A percentile compares a stretch with the other conserved stretches of the same genome.
phyloP scores from a whole-genome alignment of 2,329 filamentous ascomycete genomes.

The Nannizzia gypsea region DNA sequence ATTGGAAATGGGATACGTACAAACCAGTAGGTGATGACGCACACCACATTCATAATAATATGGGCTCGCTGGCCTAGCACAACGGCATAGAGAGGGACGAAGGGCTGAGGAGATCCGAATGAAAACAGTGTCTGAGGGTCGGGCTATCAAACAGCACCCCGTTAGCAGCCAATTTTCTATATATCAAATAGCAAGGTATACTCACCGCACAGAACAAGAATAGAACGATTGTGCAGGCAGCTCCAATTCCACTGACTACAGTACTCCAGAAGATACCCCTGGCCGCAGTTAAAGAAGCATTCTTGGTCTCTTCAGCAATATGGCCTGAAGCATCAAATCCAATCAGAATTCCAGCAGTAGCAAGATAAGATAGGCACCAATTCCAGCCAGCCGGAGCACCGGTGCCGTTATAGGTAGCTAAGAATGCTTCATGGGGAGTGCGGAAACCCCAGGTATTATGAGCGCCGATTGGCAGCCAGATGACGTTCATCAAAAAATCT shows the following conservation, averaged over 20 bases:
- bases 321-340: constrained; percentile 52
- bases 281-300: constrained; percentile 45
- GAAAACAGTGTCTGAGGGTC: constrained; percentile 42
- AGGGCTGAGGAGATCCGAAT: constrained; percentile 46
- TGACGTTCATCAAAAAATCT: constrained; percentile 48
- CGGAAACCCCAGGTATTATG: constrained; percentile 47
- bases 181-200: neutral
- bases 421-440: constrained; percentile 47
- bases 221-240: constrained; percentile 45
- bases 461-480: constrained; percentile 50
- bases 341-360: constrained; percentile 49
- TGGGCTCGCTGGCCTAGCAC: constrained; percentile 46
- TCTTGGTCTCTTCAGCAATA: constrained; percentile 51
- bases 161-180: neutral
- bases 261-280: constrained; percentile 51
- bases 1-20: constrained; percentile 25
- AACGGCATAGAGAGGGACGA: constrained; percentile 47
- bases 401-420: constrained; percentile 49
- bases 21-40: constrained; percentile 41
- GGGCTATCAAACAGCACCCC: constrained; percentile 29
- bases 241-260: constrained; percentile 44
- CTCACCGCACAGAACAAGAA: constrained; percentile 48
- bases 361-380: constrained; percentile 51
- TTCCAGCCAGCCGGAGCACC: constrained; percentile 48
- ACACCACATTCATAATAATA: constrained; percentile 51